Evolutionary conservation across 179 eudicot genomes (phyloP), one percentile per base, ranked within the genome.

Genomic region (Silene vulgaris): DNA sequence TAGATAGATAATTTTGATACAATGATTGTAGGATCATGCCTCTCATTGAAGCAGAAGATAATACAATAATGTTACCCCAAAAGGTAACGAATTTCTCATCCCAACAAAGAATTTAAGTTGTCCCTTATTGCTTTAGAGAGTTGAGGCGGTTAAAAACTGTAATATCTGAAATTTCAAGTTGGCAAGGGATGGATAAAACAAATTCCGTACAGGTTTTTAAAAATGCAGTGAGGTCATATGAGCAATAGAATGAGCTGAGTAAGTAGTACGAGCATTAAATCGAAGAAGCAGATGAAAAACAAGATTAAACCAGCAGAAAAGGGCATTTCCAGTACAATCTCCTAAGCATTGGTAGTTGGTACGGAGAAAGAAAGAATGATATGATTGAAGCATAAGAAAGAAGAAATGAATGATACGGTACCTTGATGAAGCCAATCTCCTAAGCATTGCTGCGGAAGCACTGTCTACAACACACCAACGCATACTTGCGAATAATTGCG

Each of bases 401-500:
- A 23, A 23, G 26, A 23, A 23, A 23, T 23, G 13, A 11, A 8
- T 6, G 14, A 20, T 29, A 8, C 26, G 12, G 2, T 12, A 78
- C 80, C 80, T 78, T 78, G 68, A 78, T 73, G 80, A 78, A 78
- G 11, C 80, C 80, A 37, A 78, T 78, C 28, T 78, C 80, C 67
- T 78, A 72, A 37, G 80, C 80, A 57, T 78, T 78, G 76, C 80
- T 78, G n/a, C 80, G 80, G 59, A 77, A 77, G 76, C 80, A 77
- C 45, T 77, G 80, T 40, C 80, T 72, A 66, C 80, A 77, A 13
- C 80, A 77, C 80, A 77, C 71, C 57, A 77, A 65, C 17, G 57
- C 80, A 72, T 77, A 78, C 80, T 78, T 78, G 45, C 80, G 65
- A 14, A 78, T 78, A 56, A 78, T 78, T 7, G 80, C 80, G 19